Evolutionary conservation across 192 early-diverging fungal species (phyloP).

Genomic region (Coemansia sp.): DNA sequence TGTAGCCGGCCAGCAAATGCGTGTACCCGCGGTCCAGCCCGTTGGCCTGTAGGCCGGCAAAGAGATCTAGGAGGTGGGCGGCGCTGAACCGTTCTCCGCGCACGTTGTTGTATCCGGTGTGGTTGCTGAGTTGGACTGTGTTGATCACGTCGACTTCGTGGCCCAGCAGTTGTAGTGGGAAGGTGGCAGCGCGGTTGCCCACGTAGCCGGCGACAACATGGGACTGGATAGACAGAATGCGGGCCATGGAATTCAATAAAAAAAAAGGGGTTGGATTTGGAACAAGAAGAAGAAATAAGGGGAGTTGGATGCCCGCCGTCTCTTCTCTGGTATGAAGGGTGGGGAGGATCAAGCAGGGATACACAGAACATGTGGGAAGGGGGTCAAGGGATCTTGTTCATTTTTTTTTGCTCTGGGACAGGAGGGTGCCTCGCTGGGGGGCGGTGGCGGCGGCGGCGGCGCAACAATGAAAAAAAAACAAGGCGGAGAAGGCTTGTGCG

Average conservation of each 20-base stretch:
- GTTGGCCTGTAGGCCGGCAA: slow-evolving; percentile 68
- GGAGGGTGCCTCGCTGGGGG: too few relatives aligned
- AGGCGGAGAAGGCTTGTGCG: too few relatives aligned
- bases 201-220: slow-evolving; percentile 66
- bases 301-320: not conserved
- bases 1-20: slow-evolving; percentile 84
- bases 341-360: too few relatives aligned
- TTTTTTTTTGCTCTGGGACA: too few relatives aligned
- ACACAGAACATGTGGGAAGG: too few relatives aligned
- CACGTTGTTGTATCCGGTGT: slow-evolving; percentile 77
- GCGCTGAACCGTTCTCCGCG: slow-evolving; percentile 64
- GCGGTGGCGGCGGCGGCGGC: too few relatives aligned
- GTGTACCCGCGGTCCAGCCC: slow-evolving; percentile 64
- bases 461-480: too few relatives aligned
- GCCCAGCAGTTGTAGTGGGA: slow-evolving; percentile 84
- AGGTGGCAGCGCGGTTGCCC: slow-evolving; percentile 86
- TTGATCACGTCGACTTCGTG: slow-evolving; percentile 91
- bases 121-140: slow-evolving; percentile 93
- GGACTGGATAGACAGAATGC: slow-evolving; percentile 51
- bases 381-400: too few relatives aligned
- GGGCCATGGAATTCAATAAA: slow-evolving; percentile 3
- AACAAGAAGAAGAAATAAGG: not conserved
- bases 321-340: too few relatives aligned
- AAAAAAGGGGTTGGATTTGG: not conserved
- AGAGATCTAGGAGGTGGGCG: slow-evolving; percentile 59